Evolutionary conservation across 768 basidiomycete species (phyloP).

Genomic region (Gloeopeniophorella convolvens): DNA sequence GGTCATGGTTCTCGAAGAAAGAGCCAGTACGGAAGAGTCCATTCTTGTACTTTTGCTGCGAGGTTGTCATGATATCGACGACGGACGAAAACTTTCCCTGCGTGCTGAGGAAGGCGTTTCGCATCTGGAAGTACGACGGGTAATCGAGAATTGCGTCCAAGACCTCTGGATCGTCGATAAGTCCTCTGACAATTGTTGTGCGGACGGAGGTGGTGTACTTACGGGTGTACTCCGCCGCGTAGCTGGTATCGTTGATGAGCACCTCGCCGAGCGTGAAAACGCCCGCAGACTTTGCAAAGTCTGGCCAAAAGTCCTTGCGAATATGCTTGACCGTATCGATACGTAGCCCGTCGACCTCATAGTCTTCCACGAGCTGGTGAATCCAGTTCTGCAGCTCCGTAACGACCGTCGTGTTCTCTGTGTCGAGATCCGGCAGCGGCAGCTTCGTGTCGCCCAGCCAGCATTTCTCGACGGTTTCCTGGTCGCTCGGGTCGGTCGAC

Average conservation of each 20-base stretch:
- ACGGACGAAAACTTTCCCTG: conserved; percentile 31
- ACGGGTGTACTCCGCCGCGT: conserved; percentile 38
- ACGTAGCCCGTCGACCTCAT: conserved; percentile 47
- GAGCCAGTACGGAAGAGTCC: conserved; percentile 38
- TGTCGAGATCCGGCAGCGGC: conserved; percentile 54
- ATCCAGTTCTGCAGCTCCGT: conserved; percentile 43
- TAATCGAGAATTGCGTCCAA: conserved; percentile 44
- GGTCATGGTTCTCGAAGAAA: conserved; percentile 52
- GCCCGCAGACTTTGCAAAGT: conserved; percentile 40
- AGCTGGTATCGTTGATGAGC: conserved; percentile 34
- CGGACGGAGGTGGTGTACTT: conserved; percentile 13
- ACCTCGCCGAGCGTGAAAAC: conserved; percentile 56
- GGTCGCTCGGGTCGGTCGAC: conserved; percentile 30
- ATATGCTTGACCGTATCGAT: conserved; percentile 58
- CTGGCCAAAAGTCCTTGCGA: conserved; percentile 47
- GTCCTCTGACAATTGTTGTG: too few species aligned
- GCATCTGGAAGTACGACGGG: conserved; percentile 41
- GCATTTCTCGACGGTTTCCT: conserved; percentile 47
- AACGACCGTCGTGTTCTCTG: conserved; percentile 42
- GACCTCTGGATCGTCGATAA: conserved; percentile 31
- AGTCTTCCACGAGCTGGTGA: conserved; percentile 37
- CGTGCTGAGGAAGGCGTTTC: conserved; percentile 33
- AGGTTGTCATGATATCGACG: conserved; percentile 23
- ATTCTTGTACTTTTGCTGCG: conserved; percentile 34
- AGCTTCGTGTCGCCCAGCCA: conserved; percentile 52